Evolutionary conservation across 805 yeast species (phyloP).

Genomic region (Wickerhamiella nectarea): DNA sequence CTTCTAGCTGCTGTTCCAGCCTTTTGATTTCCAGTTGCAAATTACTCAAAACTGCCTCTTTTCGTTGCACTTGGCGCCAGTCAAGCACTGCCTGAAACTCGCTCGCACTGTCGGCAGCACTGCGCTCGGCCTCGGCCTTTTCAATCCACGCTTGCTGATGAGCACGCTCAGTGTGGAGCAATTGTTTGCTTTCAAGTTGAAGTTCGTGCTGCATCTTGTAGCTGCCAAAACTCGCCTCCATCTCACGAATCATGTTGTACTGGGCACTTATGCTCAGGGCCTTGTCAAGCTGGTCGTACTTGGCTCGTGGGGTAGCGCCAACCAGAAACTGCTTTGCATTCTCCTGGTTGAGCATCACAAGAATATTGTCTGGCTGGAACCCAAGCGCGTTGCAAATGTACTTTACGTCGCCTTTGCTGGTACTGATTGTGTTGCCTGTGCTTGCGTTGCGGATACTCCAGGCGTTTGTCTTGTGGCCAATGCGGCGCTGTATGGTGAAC

Average conservation of each 20-base stretch:
- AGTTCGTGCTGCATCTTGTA: background rate
- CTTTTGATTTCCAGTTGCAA: background rate
- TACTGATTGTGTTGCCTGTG: slow-evolving; percentile 38
- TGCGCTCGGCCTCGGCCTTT: background rate
- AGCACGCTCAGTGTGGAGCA: background rate
- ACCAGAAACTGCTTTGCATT: slow-evolving; percentile 83
- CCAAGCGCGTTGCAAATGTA: slow-evolving; percentile 56
- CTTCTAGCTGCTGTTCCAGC: background rate
- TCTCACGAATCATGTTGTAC: background rate
- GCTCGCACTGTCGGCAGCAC: background rate
- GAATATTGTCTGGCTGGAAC: slow-evolving; percentile 75
- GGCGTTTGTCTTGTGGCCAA: slow-evolving; percentile 37
- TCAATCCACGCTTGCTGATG: background rate
- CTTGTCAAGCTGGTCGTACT: slow-evolving; percentile 63
- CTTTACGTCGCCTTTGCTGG: slow-evolving; percentile 54
- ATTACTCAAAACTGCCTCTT: too few species aligned
- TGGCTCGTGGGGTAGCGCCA: slow-evolving; percentile 53
- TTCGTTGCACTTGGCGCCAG: slow-evolving; percentile 6
- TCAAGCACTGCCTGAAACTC: background rate
- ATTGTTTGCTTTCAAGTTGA: background rate
- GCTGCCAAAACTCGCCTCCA: background rate
- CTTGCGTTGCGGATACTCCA: slow-evolving; percentile 42
- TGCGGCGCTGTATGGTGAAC: slow-evolving; percentile 56
- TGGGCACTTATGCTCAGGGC: slow-evolving; percentile 22
- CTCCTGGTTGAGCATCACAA: slow-evolving; percentile 87